Base-by-base conservation (phyloP, 805 yeast species). In the Hanseniaspora meyeri region DNA sequence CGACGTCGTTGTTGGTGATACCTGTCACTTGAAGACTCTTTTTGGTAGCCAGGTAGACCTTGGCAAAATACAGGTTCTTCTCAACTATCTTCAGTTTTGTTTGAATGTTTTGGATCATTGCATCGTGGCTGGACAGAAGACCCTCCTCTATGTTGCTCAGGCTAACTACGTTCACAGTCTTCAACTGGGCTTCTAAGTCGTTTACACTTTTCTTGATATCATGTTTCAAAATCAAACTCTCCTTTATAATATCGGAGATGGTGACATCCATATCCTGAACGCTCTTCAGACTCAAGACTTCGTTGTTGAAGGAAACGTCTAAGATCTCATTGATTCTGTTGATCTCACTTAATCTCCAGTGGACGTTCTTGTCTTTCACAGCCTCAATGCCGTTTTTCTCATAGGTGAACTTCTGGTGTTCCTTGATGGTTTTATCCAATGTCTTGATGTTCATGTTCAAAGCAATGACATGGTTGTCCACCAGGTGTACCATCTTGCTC, bases 281-380 rank as follows among this genome's bases (percentile, higher is more conserved):
- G 3, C 24, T 8, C 4, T 24, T 46, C n/a, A 46, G 16, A 19
- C 27, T 39, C 31, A 51, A 11, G 1, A 10, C 16, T 29, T 34
- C 14, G 9, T 17, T 14, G 36, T 57, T 49, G 29, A 42, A 51
- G 3, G 38, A 38, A 4, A n/a, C n/a, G 29, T 20, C 31, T 12
- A 51, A 17, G 12, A 57, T 36, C 16, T 57, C 29, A 19, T 40
- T 39, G 20, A 51, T 46, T 16, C 27, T 20, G 3, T 47, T 42
- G 14, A 46, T 27, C 16, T 57, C 59, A 14, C 65, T 53, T 20
- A 73, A 55, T 61, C 74, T 70, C 77, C 77, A 73, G 10, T 71
- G 67, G 43, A 68, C 65, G 16, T 65, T 57, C 49, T 63, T 59
- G 16, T 62, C 60, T 1, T 71, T 38, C 0, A 73, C 63, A 2